Conservation (phyloP, 495 filamentous ascomycete genomes). For the Parmelia sp. region DNA sequence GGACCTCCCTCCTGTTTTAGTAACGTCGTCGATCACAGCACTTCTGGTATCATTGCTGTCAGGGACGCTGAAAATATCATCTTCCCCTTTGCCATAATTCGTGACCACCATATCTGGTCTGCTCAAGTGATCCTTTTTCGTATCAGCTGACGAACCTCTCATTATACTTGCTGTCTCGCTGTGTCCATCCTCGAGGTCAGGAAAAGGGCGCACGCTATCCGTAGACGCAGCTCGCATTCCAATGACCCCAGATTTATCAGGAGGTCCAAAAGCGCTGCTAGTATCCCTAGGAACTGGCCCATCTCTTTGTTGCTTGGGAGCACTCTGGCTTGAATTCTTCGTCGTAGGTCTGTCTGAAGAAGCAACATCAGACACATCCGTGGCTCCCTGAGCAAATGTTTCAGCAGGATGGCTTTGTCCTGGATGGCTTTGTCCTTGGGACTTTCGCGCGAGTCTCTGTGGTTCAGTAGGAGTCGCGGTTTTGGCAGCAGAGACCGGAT, state of each 20-base stretch:
- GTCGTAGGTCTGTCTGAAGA: not conserved
- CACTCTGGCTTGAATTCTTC: not conserved
- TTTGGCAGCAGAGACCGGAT: not conserved
- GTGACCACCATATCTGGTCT: not conserved
- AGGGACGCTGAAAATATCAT: not conserved
- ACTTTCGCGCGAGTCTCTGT: not conserved
- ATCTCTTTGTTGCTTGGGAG: constrained; percentile 2
- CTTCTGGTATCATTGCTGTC: constrained; percentile 23
- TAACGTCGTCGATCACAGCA: constrained; percentile 30
- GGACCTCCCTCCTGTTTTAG: constrained; percentile 21
- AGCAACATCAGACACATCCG: not conserved
- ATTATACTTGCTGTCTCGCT: not conserved
- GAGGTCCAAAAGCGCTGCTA: not conserved
- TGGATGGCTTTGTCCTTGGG: constrained; percentile 1
- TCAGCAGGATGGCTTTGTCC: constrained; percentile 1
- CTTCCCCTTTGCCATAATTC: constrained; percentile 2
- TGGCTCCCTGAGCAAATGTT: not conserved
- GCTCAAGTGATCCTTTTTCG: not conserved
- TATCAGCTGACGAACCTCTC: constrained; percentile 3
- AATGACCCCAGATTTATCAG: not conserved
- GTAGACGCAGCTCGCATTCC: constrained; percentile 1
- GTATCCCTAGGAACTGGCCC: not conserved
- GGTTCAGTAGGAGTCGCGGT: not conserved
- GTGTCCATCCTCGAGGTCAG: not conserved
- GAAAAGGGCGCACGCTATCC: constrained; percentile 5